Evolutionary conservation across 345 rosid genomes (phyloP).

Genomic region (Arabis alpina): DNA sequence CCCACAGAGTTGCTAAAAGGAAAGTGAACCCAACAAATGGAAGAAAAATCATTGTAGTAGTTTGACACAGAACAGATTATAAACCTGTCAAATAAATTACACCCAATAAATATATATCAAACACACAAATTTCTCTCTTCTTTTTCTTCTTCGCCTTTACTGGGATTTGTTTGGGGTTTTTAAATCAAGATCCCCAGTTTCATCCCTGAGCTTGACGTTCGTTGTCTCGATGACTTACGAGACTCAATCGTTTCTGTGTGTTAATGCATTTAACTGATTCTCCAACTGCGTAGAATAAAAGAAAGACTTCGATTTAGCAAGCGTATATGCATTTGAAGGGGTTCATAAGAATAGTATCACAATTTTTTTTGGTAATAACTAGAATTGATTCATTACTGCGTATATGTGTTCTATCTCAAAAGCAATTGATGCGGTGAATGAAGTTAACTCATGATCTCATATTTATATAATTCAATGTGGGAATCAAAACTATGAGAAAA

Average conservation of each 20-base stretch:
- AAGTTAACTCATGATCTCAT: conserved; percentile 14
- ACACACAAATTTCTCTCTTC: conserved; percentile 29
- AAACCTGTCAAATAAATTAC: conserved; percentile 40
- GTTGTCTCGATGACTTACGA: conserved; percentile 36
- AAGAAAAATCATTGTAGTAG: neutral
- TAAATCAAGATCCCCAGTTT: conserved; percentile 24
- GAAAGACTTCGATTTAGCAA: neutral
- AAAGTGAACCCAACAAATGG: conserved; percentile 21
- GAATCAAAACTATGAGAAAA: conserved; percentile 21
- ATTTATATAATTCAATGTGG: conserved; percentile 8
- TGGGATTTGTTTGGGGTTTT: conserved; percentile 14
- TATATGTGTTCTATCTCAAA: neutral
- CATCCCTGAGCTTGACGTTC: conserved; percentile 20
- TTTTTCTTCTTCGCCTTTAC: conserved; percentile 27
- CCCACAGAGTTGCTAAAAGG: conserved; percentile 23
- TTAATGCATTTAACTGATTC: conserved; percentile 57
- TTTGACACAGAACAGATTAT: conserved; percentile 11
- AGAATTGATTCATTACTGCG: neutral
- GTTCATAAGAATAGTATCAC: neutral
- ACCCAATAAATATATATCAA: conserved; percentile 26
- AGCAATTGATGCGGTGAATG: conserved; percentile 8
- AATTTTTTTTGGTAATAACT: neutral
- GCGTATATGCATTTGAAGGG: neutral
- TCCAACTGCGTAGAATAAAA: conserved; percentile 62
- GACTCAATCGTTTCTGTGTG: conserved; percentile 49